Percentiles rank a stretch among this genome's conserved stretches.
Evolutionary conservation across 768 basidiomycete genomes (phyloP).

Genomic region (Epithele typhae): DNA sequence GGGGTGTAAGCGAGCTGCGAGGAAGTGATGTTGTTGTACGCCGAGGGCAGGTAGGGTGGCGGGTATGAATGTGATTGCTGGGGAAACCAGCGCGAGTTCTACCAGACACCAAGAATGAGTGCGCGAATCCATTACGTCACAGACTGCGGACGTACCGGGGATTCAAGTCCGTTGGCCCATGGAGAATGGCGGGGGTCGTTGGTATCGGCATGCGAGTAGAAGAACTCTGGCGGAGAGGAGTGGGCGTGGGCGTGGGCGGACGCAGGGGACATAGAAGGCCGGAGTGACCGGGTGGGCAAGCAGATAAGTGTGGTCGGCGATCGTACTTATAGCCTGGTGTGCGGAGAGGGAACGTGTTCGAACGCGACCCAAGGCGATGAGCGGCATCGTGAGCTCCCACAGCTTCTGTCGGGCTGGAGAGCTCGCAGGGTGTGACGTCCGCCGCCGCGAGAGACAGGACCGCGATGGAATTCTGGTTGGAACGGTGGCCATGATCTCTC

Average conservation of each 20-base stretch:
- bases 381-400: slow-evolving; percentile 6
- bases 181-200: background rate
- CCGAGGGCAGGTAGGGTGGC: too few species aligned
- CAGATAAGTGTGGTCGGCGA: background rate
- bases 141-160: background rate
- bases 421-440: background rate
- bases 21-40: too few species aligned
- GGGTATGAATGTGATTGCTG: too few species aligned
- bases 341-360: background rate
- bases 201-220: background rate
- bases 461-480: slow-evolving; percentile 10
- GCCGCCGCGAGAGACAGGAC: background rate
- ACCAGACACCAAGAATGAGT: too few species aligned
- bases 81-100: background rate
- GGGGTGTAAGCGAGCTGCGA: too few species aligned
- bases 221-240: too few species aligned
- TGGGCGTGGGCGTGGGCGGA: background rate
- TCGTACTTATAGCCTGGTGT: slow-evolving; percentile 1
- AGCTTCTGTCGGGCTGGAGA: slow-evolving; percentile 10
- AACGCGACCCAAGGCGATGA: slow-evolving; percentile 7
- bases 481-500: slow-evolving; percentile 10
- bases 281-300: slow-evolving; percentile 1
- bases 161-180: too few species aligned
- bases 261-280: slow-evolving; percentile 6
- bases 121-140: background rate